A percentile compares a stretch with the other conserved stretches of the same genome.
Evolutionary conservation across 1,284 basidiomycete species (phyloP).

Genomic region (Apiotrichum siamense): DNA sequence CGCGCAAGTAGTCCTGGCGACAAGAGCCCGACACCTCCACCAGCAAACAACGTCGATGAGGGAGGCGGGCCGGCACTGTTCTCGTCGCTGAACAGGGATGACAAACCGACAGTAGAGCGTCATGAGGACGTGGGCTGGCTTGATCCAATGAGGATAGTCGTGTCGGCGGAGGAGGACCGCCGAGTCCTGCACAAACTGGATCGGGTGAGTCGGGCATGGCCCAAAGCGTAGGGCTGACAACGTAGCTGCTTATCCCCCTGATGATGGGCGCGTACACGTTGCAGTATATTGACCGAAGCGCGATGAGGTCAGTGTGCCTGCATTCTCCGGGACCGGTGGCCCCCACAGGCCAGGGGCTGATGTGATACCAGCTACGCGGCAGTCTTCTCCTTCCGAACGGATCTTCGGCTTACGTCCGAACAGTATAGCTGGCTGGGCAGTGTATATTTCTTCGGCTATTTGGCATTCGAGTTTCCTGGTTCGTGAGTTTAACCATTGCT

Average conservation of each 20-base stretch:
- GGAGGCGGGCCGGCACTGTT: too few species aligned
- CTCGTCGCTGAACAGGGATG: too few species aligned
- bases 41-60: too few species aligned
- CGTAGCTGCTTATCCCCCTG: constrained; percentile 33
- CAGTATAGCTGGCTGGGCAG: constrained; percentile 34
- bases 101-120: background rate
- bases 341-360: background rate
- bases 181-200: constrained; percentile 39
- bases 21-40: too few species aligned
- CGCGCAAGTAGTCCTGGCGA: too few species aligned
- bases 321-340: too few species aligned
- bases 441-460: constrained; percentile 27
- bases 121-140: too few species aligned
- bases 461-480: constrained; percentile 33
- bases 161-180: constrained; percentile 25
- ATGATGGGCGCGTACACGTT: constrained; percentile 40
- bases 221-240: too few species aligned
- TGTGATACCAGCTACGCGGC: constrained; percentile 32
- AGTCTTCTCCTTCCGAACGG: constrained; percentile 36
- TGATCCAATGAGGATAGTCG: background rate
- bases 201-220: constrained; percentile 13
- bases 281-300: constrained; percentile 44
- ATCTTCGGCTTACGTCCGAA: constrained; percentile 26
- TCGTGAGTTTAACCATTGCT: too few species aligned
- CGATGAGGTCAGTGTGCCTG: constrained; percentile 36